Evolutionary conservation across 2,329 filamentous ascomycete genomes (phyloP), one percentile per base, ranked within the genome.

Genomic region (Epichloe brachyelytri): DNA sequence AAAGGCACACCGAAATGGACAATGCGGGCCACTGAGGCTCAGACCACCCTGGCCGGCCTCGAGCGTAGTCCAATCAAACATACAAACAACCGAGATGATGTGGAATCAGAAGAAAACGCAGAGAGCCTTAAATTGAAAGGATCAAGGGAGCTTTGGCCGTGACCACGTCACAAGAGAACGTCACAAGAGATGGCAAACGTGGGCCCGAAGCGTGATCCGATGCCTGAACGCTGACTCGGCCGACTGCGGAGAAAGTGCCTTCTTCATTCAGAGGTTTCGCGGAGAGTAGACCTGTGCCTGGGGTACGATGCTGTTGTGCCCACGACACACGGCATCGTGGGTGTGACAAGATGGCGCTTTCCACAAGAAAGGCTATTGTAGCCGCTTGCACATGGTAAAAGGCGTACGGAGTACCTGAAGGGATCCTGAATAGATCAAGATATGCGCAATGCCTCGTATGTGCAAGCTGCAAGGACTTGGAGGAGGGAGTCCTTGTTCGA

Each of bases 271-370:
- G 26, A 43, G 36, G 26, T 19, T 47, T 30, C 17, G 44, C 44
- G 44, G 49, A 40, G 38, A 14, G n/a, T 20, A 40, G 30, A 41
- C 5, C 37, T 26, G 44, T 51, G 30, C 30, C 43, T 46, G 44
- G 49, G 49, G 43, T 51, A 11, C 15, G n/a, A 30, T 22, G 20
- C 38, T 48, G 49, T 43, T 37, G 49, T 46, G 44, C 49, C 38
- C 41, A 17, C 40, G 22, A 38, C n/a, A 39, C 14, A 38, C 22
- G 33, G 46, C 37, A 39, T 48, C 46, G 15, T 39, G 15, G 36
- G 46, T 48, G n/a, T 48, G 46, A 48, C 46, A 48, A 48, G 46
- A 48, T 48, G 46, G 46, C 37, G 38, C 37, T 30, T 39, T 40
- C 46, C 20, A 22, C 12, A 12, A 22, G 22, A 36, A 37, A 14